phyloP scores from a whole-genome alignment of 2,329 filamentous ascomycete species.

The Teratosphaeria zuluensis region DNA sequence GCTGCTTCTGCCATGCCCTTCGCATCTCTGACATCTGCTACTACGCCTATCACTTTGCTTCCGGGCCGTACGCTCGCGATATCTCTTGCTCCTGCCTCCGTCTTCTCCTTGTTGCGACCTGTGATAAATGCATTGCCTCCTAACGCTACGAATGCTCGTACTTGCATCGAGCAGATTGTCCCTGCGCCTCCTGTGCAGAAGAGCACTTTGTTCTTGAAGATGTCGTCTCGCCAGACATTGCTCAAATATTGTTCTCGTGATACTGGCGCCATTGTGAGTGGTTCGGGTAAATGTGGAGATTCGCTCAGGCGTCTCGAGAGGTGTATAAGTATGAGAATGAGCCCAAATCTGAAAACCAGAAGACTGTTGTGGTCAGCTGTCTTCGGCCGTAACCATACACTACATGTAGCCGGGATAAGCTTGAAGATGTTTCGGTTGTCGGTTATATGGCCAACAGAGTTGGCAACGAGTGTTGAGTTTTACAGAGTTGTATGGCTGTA shows the following conservation, averaged over 20 bases:
- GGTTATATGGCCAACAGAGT: not conserved
- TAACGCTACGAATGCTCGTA: slow-evolving; percentile 78
- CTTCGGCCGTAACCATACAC: not conserved
- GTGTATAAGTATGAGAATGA: not conserved
- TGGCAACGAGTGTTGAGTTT: not conserved
- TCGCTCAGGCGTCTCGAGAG: not conserved
- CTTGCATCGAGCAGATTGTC: slow-evolving; percentile 88
- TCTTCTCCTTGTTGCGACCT: slow-evolving; percentile 82
- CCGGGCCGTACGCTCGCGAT: slow-evolving; percentile 71
- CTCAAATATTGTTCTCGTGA: slow-evolving; percentile 69
- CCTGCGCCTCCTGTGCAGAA: slow-evolving; percentile 95
- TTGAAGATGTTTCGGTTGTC: not conserved
- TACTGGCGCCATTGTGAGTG: slow-evolving; percentile 49
- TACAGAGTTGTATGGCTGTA: no score
- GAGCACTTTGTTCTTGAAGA: slow-evolving; percentile 80
- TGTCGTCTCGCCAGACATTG: slow-evolving; percentile 73
- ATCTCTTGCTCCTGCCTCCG: slow-evolving; percentile 66
- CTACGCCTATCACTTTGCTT: slow-evolving; percentile 78
- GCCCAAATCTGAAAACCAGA: not conserved
- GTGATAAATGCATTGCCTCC: slow-evolving; percentile 92
- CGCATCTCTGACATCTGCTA: slow-evolving; percentile 59
- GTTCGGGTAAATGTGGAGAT: not conserved
- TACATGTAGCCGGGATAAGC: not conserved
- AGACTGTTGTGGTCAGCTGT: not conserved
- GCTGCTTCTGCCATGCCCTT: slow-evolving; percentile 64